A percentile compares a stretch with the other conserved stretches of the same genome.
Conservation (phyloP, 768 basidiomycete genomes). For the Russula sp. region DNA sequence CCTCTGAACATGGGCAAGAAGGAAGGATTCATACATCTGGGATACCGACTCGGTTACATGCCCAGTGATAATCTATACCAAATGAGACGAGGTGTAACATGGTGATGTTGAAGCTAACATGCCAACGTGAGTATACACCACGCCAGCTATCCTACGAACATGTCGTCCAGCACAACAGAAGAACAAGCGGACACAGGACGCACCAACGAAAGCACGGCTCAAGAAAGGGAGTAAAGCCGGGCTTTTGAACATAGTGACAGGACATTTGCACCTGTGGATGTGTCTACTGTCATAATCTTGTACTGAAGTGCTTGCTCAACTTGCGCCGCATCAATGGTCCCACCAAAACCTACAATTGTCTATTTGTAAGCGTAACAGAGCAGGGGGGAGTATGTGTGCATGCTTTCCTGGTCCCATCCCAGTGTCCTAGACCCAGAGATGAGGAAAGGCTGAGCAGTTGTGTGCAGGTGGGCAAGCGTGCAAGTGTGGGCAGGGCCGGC, state of each 20-base stretch:
- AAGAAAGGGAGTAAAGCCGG: not conserved
- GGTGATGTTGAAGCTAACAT: too few species aligned
- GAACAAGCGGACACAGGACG: conserved; percentile 23
- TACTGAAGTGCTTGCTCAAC: conserved; percentile 65
- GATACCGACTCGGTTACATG: conserved; percentile 37
- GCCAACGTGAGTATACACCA: too few species aligned
- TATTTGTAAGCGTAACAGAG: not conserved
- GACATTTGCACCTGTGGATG: conserved; percentile 59
- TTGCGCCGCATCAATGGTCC: conserved; percentile 51
- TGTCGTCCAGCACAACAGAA: not conserved
- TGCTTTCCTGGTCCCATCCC: conserved; percentile 85
- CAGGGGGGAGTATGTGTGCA: not conserved
- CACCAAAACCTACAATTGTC: conserved; percentile 62
- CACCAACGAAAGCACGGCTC: conserved; percentile 83
- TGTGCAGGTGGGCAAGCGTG: too few species aligned
- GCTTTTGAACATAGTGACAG: not conserved
- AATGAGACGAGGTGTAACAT: conserved; percentile 92
- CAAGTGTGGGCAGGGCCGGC: too few species aligned
- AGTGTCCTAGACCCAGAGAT: conserved; percentile 93
- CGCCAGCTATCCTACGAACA: too few species aligned
- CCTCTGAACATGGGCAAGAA: too few species aligned
- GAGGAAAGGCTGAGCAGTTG: conserved; percentile 80
- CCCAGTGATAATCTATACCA: conserved; percentile 91
- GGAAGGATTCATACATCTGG: conserved; percentile 36
- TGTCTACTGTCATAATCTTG: conserved; percentile 89